Conservation (phyloP, 179 eudicot species). For the Sideroxylon spinosum region DNA sequence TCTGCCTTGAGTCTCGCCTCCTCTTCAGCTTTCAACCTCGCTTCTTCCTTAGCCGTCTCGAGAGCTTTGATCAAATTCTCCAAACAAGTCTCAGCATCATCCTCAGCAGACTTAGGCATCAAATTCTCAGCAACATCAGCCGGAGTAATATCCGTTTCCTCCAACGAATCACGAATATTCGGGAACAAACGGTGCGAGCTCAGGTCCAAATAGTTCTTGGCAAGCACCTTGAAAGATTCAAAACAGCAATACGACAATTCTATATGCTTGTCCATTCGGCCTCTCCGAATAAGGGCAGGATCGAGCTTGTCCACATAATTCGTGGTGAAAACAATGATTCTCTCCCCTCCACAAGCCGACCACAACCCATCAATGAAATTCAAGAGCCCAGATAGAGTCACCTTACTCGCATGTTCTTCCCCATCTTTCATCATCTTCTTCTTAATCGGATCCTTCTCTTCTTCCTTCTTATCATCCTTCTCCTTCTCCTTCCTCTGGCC, state of each 20-base stretch:
- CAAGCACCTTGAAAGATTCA: constrained; percentile 19
- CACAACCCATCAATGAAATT: constrained; percentile 29
- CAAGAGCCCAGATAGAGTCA: constrained; percentile 24
- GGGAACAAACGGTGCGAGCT: constrained; percentile 19
- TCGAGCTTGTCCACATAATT: constrained; percentile 23
- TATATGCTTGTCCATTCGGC: constrained; percentile 32
- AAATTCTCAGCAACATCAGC: constrained; percentile 37
- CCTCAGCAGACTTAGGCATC: constrained; percentile 36
- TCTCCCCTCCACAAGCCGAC: constrained; percentile 32
- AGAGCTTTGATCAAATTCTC: constrained; percentile 31
- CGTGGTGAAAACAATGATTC: constrained; percentile 24
- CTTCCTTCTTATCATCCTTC: constrained; percentile 11
- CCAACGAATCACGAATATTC: constrained; percentile 14
- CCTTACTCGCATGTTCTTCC: not conserved
- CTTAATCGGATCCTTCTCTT: not conserved
- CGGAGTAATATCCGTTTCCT: constrained; percentile 22
- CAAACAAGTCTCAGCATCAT: constrained; percentile 26
- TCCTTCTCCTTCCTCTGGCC: constrained; percentile 19
- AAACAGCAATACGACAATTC: constrained; percentile 21
- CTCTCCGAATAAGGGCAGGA: constrained; percentile 25
- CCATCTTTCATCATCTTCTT: not conserved
- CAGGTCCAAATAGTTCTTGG: constrained; percentile 17
- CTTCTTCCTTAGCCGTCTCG: constrained; percentile 30
- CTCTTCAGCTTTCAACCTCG: constrained; percentile 17
- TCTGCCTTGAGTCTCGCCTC: constrained; percentile 3